These are phyloP conservation scores for Penicillium waksmanii DNA, from an alignment of 495 filamentous ascomycete species.

Conservation along the genomic window DNA sequence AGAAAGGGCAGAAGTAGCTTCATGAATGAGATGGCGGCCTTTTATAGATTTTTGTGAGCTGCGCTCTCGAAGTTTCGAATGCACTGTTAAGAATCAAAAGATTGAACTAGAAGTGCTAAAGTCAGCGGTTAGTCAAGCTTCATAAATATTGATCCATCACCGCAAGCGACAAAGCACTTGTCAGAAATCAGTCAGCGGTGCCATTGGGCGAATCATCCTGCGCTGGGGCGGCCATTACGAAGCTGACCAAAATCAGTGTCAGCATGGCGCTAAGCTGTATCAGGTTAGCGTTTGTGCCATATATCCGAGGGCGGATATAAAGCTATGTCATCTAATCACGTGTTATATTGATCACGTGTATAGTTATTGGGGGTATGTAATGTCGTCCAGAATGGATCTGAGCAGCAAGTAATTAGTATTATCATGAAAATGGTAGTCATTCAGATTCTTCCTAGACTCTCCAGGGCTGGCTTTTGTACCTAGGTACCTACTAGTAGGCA, in stretches of 20 bases:
- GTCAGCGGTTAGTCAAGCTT: slow-evolving; percentile 34
- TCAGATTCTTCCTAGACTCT: no score
- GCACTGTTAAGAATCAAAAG: neutral
- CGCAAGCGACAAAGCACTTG: slow-evolving; percentile 14
- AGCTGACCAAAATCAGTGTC: slow-evolving; percentile 37
- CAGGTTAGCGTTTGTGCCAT: slow-evolving; percentile 3
- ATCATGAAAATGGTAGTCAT: no score
- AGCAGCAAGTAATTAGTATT: no score
- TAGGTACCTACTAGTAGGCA: no score
- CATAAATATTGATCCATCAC: slow-evolving; percentile 13
- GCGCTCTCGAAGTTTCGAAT: slow-evolving; percentile 21
- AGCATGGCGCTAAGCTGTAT: slow-evolving; percentile 27
- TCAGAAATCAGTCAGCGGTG: slow-evolving; percentile 36
- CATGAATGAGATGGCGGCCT: slow-evolving; percentile 38
- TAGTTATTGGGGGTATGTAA: neutral
- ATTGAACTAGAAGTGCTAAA: neutral
- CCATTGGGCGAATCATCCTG: slow-evolving; percentile 9
- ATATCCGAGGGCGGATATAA: neutral
- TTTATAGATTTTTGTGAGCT: slow-evolving; percentile 36
- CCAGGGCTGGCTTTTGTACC: no score
- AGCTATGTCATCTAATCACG: slow-evolving; percentile 1
- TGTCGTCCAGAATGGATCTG: no score
- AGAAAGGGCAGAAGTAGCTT: slow-evolving; percentile 45
- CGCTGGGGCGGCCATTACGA: neutral
- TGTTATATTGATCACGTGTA: neutral